A percentile compares a stretch with the other conserved stretches of the same genome.
These are phyloP conservation scores for Rhodomyrtus tomentosa DNA, from an alignment of 345 rosid genomes.

Conservation along the genomic window DNA sequence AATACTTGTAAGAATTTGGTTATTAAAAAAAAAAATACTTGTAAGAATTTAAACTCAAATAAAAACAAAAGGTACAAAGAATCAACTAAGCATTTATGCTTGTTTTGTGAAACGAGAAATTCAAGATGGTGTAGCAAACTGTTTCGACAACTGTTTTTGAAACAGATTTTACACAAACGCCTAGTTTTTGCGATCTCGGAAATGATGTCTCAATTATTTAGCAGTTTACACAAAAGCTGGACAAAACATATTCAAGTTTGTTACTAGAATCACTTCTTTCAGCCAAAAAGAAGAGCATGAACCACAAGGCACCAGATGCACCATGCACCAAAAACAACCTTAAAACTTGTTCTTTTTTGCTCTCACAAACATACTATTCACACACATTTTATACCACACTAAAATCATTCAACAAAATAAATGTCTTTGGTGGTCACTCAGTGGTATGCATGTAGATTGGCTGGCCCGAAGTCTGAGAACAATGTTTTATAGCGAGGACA, in stretches of 20 bases:
- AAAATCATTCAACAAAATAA: not conserved
- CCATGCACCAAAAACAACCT: not conserved
- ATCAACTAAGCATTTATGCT: not conserved
- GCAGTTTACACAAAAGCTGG: not conserved
- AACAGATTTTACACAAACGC: not conserved
- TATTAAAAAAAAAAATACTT: too few relatives aligned
- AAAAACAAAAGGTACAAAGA: not conserved
- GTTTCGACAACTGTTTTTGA: not conserved
- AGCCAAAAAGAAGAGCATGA: not conserved
- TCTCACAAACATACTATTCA: not conserved
- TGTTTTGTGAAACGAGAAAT: not conserved
- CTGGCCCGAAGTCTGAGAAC: not conserved
- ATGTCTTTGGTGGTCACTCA: not conserved
- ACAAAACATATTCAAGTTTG: not conserved
- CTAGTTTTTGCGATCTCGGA: not conserved
- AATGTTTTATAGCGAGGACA: not conserved
- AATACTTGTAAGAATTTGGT: not conserved
- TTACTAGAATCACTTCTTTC: not conserved
- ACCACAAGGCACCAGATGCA: not conserved
- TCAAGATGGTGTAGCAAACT: not conserved
- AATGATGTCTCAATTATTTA: not conserved
- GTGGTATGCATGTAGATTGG: not conserved
- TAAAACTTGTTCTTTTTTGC: not conserved
- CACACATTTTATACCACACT: not conserved
- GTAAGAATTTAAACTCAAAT: not conserved